Base-by-base conservation (phyloP, 768 basidiomycete genomes). In the Naganishia onofrii region DNA sequence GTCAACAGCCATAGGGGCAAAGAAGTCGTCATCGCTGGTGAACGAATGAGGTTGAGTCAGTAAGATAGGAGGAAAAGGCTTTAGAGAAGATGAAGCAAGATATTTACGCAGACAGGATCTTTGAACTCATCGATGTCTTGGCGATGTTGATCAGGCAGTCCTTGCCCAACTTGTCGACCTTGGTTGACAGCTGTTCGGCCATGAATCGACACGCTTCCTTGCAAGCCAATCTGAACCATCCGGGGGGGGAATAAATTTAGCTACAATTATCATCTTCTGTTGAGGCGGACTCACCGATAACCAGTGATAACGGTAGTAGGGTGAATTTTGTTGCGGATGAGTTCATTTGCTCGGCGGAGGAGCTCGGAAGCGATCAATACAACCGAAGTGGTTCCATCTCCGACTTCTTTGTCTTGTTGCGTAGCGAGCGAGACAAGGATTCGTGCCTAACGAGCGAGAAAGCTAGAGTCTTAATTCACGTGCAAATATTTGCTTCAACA, bases 261-360 rank as follows among this genome's bases (percentile, higher is more conserved):
- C 66, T n/a, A 57, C 9, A 21, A 60, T 28, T 44, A 32, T 23
- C 26, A n/a, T 13, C 3, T 53, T 68, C 7, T 10, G 15, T 5
- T 2, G 26, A 5, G 9, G 34, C 10, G 1, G 9, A 72, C 79
- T 71, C 36, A 81, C 75, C 96, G 85, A 83, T 98, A 99, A 0
- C 96, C 96, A 19, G 95, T 96, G 82, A 99, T 99, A 82, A 99
- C 95, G 7, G 96, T 98, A 1, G 96, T 99, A 0, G 96, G 96
- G 81, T 99, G 96, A 66, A 99, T 97, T 82, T 93, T 97, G 74
- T 92, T 89, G 83, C 96, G 92, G 74, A 99, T 93, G 53, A 99
- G 89, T 80, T 98, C 96, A 79, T 98, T 98, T 67, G 95, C 96
- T 66, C 96, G 88, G 72, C 92, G 89, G 74, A 98, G 85, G 55